A percentile compares a stretch with the other conserved stretches of the same genome.
phyloP scores from a whole-genome alignment of 257 asterid species.

The Scutellaria barbata region DNA sequence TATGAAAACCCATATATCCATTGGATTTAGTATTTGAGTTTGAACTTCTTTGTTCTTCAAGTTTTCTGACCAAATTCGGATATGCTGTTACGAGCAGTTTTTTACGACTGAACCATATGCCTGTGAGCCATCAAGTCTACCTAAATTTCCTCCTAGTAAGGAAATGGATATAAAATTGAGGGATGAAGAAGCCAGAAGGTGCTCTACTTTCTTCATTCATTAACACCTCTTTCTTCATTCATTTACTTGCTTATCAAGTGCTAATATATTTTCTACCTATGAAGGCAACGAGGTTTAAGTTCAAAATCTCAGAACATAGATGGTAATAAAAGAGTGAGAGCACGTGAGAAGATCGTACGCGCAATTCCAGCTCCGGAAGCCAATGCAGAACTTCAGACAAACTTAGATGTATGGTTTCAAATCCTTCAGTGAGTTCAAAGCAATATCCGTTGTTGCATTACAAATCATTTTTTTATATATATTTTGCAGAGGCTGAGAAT shows the following conservation, averaged over 20 bases:
- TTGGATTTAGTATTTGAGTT: background rate
- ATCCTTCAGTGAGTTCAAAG: background rate
- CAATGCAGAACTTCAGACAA: slow-evolving; percentile 81
- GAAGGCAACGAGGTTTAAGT: slow-evolving; percentile 63
- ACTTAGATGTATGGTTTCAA: slow-evolving; percentile 60
- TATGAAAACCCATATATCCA: background rate
- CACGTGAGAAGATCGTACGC: slow-evolving; percentile 63
- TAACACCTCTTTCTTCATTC: background rate
- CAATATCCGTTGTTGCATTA: background rate
- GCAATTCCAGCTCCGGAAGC: slow-evolving; percentile 92
- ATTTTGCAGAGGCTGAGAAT: slow-evolving; percentile 73
- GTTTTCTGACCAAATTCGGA: slow-evolving; percentile 1
- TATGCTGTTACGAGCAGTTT: slow-evolving; percentile 52
- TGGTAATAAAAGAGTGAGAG: slow-evolving; percentile 60
- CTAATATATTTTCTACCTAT: slow-evolving; percentile 34
- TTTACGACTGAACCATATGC: slow-evolving; percentile 77
- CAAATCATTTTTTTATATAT: background rate
- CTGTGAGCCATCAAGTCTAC: slow-evolving; percentile 84
- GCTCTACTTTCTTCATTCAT: slow-evolving; percentile 31
- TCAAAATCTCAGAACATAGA: slow-evolving; percentile 59
- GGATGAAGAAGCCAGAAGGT: slow-evolving; percentile 89
- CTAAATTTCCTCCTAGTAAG: slow-evolving; percentile 94
- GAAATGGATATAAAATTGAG: slow-evolving; percentile 89
- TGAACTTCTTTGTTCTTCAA: background rate
- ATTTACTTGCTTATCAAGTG: background rate